phyloP scores from a whole-genome alignment of 2,329 filamentous ascomycete genomes.

The Pseudonectria buxi region DNA sequence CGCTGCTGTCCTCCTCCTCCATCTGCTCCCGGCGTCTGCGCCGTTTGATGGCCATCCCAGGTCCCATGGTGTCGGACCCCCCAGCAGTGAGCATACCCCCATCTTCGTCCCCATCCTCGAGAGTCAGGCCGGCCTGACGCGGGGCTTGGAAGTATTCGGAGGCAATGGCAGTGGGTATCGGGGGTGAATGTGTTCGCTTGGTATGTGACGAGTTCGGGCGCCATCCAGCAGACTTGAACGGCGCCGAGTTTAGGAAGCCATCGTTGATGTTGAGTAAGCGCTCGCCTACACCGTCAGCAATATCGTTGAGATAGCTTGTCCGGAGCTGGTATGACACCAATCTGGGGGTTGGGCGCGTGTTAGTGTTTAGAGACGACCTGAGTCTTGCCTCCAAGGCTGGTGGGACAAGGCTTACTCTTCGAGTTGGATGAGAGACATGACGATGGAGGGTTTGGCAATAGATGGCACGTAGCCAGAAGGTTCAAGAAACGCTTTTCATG shows the following conservation, averaged over 20 bases:
- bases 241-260: conserved; percentile 68
- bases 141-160: conserved; percentile 78
- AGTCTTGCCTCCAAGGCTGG: background rate
- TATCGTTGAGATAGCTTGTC: conserved; percentile 70
- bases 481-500: background rate
- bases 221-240: conserved; percentile 81
- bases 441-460: conserved; percentile 4
- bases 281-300: conserved; percentile 79
- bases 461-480: conserved; percentile 2
- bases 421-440: conserved; percentile 33
- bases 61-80: conserved; percentile 61
- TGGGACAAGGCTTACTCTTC: conserved; percentile 28
- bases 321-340: conserved; percentile 78
- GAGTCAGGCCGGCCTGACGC: conserved; percentile 53
- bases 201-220: conserved; percentile 64
- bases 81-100: conserved; percentile 65
- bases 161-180: conserved; percentile 74
- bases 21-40: conserved; percentile 64
- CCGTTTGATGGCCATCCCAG: conserved; percentile 59
- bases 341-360: conserved; percentile 34
- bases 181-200: conserved; percentile 78
- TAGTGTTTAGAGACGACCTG: conserved; percentile 7
- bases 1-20: conserved; percentile 80
- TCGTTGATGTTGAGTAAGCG: conserved; percentile 77
- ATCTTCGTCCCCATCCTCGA: conserved; percentile 66